These are phyloP conservation scores for Fusarium siculi DNA, from an alignment of 2,329 filamentous ascomycete species.

Conservation along the genomic window DNA sequence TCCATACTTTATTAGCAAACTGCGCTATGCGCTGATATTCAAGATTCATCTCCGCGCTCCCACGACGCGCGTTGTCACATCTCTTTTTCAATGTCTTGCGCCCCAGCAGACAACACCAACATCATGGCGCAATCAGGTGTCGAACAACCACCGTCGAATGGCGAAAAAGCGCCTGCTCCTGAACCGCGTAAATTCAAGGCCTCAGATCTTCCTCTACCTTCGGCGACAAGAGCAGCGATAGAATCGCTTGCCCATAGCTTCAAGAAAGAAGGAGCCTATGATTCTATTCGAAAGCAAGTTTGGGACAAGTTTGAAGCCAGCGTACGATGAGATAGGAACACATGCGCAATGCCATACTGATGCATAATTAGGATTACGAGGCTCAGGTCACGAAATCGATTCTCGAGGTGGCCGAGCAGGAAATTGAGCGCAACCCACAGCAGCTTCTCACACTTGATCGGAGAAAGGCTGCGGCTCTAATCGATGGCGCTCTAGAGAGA, in stretches of 20 bases:
- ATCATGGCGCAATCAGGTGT: constrained; percentile 39
- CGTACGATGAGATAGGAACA: constrained; percentile 55
- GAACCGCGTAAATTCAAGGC: constrained; percentile 70
- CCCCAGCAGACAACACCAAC: neutral
- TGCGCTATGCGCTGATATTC: constrained; percentile 33
- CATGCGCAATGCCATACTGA: constrained; percentile 36
- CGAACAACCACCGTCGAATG: constrained; percentile 33
- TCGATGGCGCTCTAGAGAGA: constrained; percentile 82
- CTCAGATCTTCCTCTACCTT: constrained; percentile 78
- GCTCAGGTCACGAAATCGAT: constrained; percentile 73
- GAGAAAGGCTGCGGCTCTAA: constrained; percentile 77
- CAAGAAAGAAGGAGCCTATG: constrained; percentile 88
- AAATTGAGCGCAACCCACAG: constrained; percentile 79
- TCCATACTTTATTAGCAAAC: neutral
- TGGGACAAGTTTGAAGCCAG: constrained; percentile 79
- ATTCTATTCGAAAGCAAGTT: constrained; percentile 78
- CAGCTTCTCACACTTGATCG: constrained; percentile 79
- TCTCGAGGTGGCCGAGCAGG: constrained; percentile 75
- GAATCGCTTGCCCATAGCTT: constrained; percentile 82
- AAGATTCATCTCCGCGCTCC: constrained; percentile 21
- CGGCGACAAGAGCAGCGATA: constrained; percentile 77
- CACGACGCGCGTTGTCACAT: constrained; percentile 4
- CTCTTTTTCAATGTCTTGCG: constrained; percentile 22
- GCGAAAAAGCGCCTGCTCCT: constrained; percentile 23
- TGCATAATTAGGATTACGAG: constrained; percentile 70